Evolutionary conservation across 768 basidiomycete species (phyloP).

Genomic region (Bullera alba): DNA sequence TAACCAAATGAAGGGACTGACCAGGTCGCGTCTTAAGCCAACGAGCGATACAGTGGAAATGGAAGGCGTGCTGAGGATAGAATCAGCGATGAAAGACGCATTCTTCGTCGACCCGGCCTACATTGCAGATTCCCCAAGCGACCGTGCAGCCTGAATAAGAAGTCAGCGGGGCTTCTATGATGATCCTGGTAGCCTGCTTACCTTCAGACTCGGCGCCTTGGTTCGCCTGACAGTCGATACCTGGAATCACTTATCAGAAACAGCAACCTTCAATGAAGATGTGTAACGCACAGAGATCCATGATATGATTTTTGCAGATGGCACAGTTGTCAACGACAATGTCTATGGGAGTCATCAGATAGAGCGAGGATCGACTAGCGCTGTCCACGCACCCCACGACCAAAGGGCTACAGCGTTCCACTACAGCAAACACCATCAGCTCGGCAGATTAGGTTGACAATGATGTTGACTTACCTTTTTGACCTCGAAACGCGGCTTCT

Average conservation of each 20-base stretch:
- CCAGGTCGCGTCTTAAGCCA: conserved; percentile 81
- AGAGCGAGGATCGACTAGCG: background rate
- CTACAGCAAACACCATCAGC: conserved; percentile 48
- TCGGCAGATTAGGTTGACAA: background rate
- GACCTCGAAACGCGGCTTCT: conserved; percentile 82
- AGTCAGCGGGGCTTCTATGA: background rate
- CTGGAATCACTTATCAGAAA: conserved; percentile 48
- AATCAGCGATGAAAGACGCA: conserved; percentile 3
- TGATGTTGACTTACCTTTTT: conserved; percentile 68
- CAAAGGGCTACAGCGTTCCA: conserved; percentile 98
- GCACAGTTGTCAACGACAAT: conserved; percentile 99
- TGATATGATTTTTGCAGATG: conserved; percentile 99
- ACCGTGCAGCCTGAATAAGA: conserved; percentile 58
- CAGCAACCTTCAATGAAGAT: background rate
- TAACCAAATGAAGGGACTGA: conserved; percentile 15
- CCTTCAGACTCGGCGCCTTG: conserved; percentile 92
- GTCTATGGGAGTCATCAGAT: conserved; percentile 55
- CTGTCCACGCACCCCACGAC: conserved; percentile 76
- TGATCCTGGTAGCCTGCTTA: conserved; percentile 12
- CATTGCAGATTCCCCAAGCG: conserved; percentile 99
- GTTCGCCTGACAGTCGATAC: conserved; percentile 99
- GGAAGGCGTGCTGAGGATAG: conserved; percentile 78
- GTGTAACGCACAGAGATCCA: conserved; percentile 83
- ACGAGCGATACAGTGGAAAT: conserved; percentile 98
- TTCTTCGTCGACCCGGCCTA: no score